Evolutionary conservation across 805 yeast species (phyloP).

Genomic region (Nakazawaea siamensis): DNA sequence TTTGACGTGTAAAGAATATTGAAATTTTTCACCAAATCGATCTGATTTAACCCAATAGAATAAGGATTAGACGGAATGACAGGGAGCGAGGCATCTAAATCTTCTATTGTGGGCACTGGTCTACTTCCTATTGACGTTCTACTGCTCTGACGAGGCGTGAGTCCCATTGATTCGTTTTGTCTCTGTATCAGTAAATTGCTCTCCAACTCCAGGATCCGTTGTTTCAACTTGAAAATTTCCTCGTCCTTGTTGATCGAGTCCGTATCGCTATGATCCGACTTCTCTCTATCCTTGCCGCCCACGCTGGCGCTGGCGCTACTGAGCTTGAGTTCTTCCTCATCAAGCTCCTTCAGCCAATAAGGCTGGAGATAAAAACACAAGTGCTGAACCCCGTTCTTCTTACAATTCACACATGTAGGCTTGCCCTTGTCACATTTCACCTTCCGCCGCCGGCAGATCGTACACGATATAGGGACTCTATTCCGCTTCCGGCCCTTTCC

Average conservation of each 20-base stretch:
- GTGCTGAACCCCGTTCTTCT: constrained; percentile 49
- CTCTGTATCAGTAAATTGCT: constrained; percentile 5
- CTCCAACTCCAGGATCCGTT: constrained; percentile 21
- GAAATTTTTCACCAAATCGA: constrained; percentile 25
- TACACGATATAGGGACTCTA: constrained; percentile 30
- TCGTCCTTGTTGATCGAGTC: constrained; percentile 14
- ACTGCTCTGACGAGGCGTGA: neutral
- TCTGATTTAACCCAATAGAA: constrained; percentile 7
- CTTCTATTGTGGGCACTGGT: neutral
- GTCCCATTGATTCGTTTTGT: neutral
- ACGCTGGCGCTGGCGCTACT: constrained; percentile 13
- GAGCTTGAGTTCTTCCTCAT: constrained; percentile 21
- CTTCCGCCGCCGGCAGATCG: constrained; percentile 28
- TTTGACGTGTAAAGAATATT: constrained; percentile 28
- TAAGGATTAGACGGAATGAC: constrained; percentile 3
- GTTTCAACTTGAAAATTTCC: constrained; percentile 16
- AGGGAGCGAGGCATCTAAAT: neutral
- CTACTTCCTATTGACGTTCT: neutral
- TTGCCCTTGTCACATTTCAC: constrained; percentile 35
- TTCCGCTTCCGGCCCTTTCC: constrained; percentile 22
- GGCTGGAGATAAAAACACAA: constrained; percentile 51
- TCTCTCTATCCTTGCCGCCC: constrained; percentile 1
- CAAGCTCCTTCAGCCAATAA: constrained; percentile 45
- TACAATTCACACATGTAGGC: constrained; percentile 51
- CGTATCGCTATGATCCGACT: constrained; percentile 6